Base-by-base conservation (phyloP, 257 asterid species). In the Petunia axillaris region DNA sequence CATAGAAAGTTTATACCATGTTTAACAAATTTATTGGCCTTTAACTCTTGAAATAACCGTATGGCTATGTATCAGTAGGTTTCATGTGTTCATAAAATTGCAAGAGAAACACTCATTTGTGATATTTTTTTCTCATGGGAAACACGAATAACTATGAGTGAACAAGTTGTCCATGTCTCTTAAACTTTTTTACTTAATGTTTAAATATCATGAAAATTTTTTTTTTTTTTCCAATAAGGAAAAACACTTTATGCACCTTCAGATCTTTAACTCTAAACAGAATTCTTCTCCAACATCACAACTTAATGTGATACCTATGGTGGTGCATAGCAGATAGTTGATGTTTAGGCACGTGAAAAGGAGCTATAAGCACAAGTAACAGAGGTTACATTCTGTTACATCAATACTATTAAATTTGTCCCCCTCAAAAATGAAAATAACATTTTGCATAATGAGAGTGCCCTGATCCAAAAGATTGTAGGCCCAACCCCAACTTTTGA, bases 391-490 rank as follows among this genome's bases (percentile, higher is more conserved):
- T 39, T 11, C 50, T 13, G 8, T 64, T 5, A 63, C 8, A 63
- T 63, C 70, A 38, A 63, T 10, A 63, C 15, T 8, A 62, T 35
- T 62, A 63, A 63, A 25, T n/a, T 63, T 9, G 2, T 16, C 41
- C 15, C 44, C 44, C 13, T 3, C 55, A 52, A 64, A 39, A 64
- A 13, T 64, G 48, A 38, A 13, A 14, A 64, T 38, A 64, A 64
- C 6, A 9, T 64, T 13, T 64, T 64, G 71, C 71, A 38, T 64
- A 25, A 55, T 4, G 44, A 2, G 16, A 36, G 8, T 10, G 48
- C 71, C 40, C 9, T 11, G 43, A 64, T 64, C 71, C 71, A 64
- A 64, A 64, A 64, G 48, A 64, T 64, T 64, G 44, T 64, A 11
- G 71, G 4, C 5, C 48, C 48, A 38, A 64, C 35, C 9, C 65